Percentiles rank a stretch among this genome's conserved stretches.
Evolutionary conservation across 129 eudicot species (phyloP).

Genomic region (Tagetes patula): DNA sequence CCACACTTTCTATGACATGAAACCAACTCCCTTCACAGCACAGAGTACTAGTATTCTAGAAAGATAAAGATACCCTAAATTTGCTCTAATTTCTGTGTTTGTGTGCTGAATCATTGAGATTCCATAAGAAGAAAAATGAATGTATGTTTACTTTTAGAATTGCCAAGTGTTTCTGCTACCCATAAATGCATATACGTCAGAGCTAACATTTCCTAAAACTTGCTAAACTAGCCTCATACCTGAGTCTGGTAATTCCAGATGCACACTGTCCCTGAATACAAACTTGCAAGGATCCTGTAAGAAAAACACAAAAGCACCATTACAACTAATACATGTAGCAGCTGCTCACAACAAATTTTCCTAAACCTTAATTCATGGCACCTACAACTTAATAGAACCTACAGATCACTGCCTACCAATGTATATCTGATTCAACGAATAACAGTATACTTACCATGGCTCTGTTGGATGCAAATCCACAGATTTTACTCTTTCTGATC

Average conservation of each 20-base stretch:
- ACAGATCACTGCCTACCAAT: neutral
- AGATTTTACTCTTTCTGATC: conserved; percentile 87
- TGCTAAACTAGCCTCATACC: conserved; percentile 39
- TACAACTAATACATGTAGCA: neutral
- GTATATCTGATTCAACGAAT: neutral
- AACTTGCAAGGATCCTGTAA: conserved; percentile 78
- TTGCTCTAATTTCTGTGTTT: conserved; percentile 4
- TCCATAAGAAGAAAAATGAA: conserved; percentile 2
- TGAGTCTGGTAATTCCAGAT: conserved; percentile 94
- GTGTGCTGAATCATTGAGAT: conserved; percentile 10
- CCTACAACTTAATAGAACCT: neutral
- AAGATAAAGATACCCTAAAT: conserved; percentile 4
- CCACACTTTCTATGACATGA: neutral
- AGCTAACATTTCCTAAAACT: conserved; percentile 10
- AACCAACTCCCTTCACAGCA: conserved; percentile 1
- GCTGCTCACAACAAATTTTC: conserved; percentile 2
- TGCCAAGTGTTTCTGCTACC: neutral
- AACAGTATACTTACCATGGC: conserved; percentile 63
- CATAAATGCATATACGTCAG: neutral
- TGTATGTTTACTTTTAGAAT: conserved; percentile 15
- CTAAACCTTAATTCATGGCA: neutral
- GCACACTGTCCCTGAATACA: conserved; percentile 80
- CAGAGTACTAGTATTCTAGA: conserved; percentile 1
- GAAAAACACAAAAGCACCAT: conserved; percentile 11
- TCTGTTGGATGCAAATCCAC: conserved; percentile 92